phyloP scores from a whole-genome alignment of 495 filamentous ascomycete genomes.

The Hypoxylon subgilvum region DNA sequence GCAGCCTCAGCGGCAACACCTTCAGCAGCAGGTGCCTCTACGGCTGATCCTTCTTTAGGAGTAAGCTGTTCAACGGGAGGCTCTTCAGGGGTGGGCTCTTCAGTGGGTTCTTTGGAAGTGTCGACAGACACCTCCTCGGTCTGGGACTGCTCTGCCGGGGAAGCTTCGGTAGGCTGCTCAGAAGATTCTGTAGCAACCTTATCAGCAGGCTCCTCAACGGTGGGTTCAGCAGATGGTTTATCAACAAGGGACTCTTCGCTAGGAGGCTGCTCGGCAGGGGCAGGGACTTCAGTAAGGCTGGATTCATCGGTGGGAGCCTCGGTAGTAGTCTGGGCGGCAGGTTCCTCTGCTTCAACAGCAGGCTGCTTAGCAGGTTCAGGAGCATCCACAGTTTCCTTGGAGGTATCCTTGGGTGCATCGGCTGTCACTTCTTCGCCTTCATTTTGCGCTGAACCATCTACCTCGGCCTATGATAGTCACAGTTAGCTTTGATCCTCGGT shows the following conservation, averaged over 20 bases:
- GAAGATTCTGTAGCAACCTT: conserved; percentile 14
- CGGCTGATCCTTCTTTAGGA: too few relatives aligned
- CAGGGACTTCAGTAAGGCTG: background rate
- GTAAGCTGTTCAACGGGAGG: conserved; percentile 23
- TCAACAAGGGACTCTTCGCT: background rate
- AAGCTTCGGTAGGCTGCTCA: background rate
- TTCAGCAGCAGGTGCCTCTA: conserved; percentile 14
- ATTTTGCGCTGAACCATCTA: background rate
- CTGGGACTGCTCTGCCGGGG: conserved; percentile 3
- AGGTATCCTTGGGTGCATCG: background rate
- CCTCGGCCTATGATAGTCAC: background rate
- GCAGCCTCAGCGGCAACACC: conserved; percentile 1
- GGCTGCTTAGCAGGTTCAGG: conserved; percentile 7
- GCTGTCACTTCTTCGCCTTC: background rate
- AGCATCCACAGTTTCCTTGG: background rate
- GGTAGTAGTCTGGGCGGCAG: conserved; percentile 2
- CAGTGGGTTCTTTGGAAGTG: background rate
- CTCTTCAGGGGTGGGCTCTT: conserved; percentile 8
- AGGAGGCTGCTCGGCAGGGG: conserved; percentile 7
- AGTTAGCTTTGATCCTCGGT: background rate
- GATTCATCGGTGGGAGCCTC: conserved; percentile 24
- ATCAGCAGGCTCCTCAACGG: background rate
- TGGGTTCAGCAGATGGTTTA: background rate
- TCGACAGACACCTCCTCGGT: conserved; percentile 4
- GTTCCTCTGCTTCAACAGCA: conserved; percentile 14